Evolutionary conservation across 1,139 yeast genomes (phyloP).

Genomic region (Debaryomyces sp.): DNA sequence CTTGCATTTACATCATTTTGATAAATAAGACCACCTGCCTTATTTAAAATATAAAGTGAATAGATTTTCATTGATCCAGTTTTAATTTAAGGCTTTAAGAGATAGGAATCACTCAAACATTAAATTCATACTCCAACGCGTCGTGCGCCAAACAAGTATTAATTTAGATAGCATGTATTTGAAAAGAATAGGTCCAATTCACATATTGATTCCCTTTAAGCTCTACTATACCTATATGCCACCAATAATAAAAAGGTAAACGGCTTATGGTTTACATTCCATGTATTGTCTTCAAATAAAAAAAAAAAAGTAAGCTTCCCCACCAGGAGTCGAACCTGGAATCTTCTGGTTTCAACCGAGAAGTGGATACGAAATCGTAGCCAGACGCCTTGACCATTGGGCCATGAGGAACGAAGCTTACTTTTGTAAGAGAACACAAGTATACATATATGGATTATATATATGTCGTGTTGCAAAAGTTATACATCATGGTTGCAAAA

Average conservation of each 20-base stretch:
- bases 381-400: constrained; percentile 94
- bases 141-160: not conserved
- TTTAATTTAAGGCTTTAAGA: not conserved
- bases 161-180: not conserved
- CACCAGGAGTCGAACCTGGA: constrained; percentile 97
- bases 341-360: constrained; percentile 71
- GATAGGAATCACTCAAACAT: not conserved
- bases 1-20: constrained; percentile 72
- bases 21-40: constrained; percentile 90
- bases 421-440: too few species aligned
- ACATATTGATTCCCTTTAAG: not conserved
- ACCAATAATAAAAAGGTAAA: not conserved
- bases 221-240: not conserved
- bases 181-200: not conserved
- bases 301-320: constrained; percentile 67
- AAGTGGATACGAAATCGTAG: constrained; percentile 67
- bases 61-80: constrained; percentile 51
- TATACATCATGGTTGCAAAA: too few species aligned
- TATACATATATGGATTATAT: too few species aligned
- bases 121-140: not conserved
- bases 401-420: constrained; percentile 76
- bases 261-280: not conserved
- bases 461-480: too few species aligned
- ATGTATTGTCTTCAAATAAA: not conserved
- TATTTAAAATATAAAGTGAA: constrained; percentile 66